Evolutionary conservation across 176 grass and related monocot species (phyloP).

Genomic region (Bolboschoenus planiculmis): DNA sequence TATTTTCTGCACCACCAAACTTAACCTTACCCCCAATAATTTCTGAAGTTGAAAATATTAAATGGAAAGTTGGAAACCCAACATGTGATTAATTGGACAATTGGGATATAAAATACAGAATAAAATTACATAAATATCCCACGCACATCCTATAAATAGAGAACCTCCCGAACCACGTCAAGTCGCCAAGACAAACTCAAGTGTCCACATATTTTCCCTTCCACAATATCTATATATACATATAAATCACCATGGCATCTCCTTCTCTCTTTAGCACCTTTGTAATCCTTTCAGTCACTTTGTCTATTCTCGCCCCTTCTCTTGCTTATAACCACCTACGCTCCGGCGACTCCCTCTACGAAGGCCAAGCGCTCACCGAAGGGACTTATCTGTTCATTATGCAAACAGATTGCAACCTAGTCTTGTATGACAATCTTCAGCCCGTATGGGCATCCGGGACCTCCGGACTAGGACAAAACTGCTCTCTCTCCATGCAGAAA

Average conservation of each 20-base stretch:
- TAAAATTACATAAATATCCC: too few species aligned
- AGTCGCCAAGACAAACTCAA: too few species aligned
- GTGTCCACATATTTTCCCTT: too few species aligned
- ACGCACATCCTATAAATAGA: too few species aligned
- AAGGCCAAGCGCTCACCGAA: slow-evolving; percentile 6
- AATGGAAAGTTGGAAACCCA: too few species aligned
- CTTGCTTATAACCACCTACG: background rate
- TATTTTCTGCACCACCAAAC: too few species aligned
- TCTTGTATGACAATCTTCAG: slow-evolving; percentile 11
- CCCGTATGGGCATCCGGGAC: slow-evolving; percentile 5
- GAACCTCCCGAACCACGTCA: too few species aligned
- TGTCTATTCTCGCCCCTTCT: background rate
- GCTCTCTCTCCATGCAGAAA: background rate
- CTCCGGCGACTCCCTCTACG: background rate
- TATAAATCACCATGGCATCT: slow-evolving; percentile 8
- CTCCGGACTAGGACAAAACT: background rate
- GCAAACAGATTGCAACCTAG: slow-evolving; percentile 27
- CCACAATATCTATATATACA: too few species aligned
- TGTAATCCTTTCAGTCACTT: background rate
- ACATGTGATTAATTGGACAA: too few species aligned
- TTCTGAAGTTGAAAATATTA: too few species aligned
- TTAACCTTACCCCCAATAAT: too few species aligned
- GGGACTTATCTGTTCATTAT: background rate
- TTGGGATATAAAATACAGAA: too few species aligned
- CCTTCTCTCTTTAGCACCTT: background rate